These are phyloP conservation scores for Pythium sukuiense DNA, from an alignment of 352 stramenopile genomes.

Conservation along the genomic window DNA sequence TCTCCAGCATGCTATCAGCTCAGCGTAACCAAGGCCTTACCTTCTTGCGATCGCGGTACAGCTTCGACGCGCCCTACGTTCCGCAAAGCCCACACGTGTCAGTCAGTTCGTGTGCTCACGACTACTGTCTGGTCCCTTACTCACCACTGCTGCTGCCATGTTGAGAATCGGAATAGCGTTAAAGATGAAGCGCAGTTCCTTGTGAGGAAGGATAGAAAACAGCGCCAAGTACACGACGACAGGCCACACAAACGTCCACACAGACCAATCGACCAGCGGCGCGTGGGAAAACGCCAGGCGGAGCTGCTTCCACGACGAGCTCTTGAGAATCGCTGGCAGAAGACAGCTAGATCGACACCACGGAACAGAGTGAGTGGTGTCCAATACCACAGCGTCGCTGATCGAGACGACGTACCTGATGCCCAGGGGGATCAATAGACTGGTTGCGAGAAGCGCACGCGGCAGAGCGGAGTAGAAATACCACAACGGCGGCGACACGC, in stretches of 20 bases:
- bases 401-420: slow-evolving; percentile 42
- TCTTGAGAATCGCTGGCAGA: slow-evolving; percentile 40
- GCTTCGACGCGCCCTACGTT: slow-evolving; percentile 58
- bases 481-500: slow-evolving; percentile 94
- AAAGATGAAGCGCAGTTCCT: slow-evolving; percentile 98
- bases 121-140: not conserved
- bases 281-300: slow-evolving; percentile 34
- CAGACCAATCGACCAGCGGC: slow-evolving; percentile 48
- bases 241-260: slow-evolving; percentile 61
- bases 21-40: slow-evolving; percentile 23
- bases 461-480: slow-evolving; percentile 96
- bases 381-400: not conserved
- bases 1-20: not conserved
- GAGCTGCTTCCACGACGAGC: slow-evolving; percentile 48
- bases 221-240: slow-evolving; percentile 90
- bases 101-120: not conserved
- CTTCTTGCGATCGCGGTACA: slow-evolving; percentile 65
- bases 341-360: slow-evolving; percentile 34
- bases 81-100: not conserved
- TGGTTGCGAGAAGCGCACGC: slow-evolving; percentile 81
- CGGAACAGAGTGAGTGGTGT: no score
- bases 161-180: slow-evolving; percentile 96
- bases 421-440: slow-evolving; percentile 82
- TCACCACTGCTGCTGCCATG: slow-evolving; percentile 88
- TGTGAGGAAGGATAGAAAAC: slow-evolving; percentile 97